Conservation (phyloP, 2,329 filamentous ascomycete genomes). For the Boeremia exigua region DNA sequence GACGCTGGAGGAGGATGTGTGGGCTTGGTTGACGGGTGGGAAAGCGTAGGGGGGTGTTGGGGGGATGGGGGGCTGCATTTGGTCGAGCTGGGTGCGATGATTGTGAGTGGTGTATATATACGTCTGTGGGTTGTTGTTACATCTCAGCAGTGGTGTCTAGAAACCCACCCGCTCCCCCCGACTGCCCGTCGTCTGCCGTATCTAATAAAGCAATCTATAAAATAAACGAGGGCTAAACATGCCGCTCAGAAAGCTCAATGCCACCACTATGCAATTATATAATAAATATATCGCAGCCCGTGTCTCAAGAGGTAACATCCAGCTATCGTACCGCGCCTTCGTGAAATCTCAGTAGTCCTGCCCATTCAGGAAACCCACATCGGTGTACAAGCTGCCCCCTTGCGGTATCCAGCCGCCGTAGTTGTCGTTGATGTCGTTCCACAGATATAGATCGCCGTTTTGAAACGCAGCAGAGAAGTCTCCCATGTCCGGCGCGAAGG, state of each 20-base stretch:
- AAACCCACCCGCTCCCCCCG: no score
- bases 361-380: constrained; percentile 34
- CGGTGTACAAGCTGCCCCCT: constrained; percentile 30
- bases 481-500: constrained; percentile 35
- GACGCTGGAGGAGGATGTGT: neutral
- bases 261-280: neutral
- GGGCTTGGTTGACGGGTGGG: neutral
- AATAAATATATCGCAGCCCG: no score
- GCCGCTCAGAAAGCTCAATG: no score
- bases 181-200: no score
- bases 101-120: no score
- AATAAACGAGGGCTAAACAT: no score
- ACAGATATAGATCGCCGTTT: constrained; percentile 46
- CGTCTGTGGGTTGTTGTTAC: no score
- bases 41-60: neutral
- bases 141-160: no score
- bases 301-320: neutral
- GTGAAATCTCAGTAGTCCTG: constrained; percentile 21
- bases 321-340: neutral
- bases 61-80: neutral
- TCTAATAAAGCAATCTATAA: no score
- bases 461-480: constrained; percentile 45
- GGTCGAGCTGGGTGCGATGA: no score
- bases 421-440: constrained; percentile 45
- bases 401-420: constrained; percentile 42